Base-by-base conservation (phyloP, 192 early-diverging fungal genomes). In the Backusella luteola region DNA sequence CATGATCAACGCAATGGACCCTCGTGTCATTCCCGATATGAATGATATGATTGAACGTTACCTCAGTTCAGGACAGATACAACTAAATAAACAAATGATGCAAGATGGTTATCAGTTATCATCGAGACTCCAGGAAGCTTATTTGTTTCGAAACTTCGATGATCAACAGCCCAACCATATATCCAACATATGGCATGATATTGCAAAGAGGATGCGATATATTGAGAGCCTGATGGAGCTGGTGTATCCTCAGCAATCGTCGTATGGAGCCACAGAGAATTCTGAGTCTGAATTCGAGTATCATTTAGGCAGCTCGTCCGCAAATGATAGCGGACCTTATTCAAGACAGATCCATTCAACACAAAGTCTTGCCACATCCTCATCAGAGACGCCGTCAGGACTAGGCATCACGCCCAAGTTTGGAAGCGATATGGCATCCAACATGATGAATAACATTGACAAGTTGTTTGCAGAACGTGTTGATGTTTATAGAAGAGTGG, bases 381-480 rank as follows among this genome's bases (percentile, higher is more conserved):
- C 89, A 81, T 83, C 86, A 26, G 56, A 63, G 29, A 63, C 56
- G 9, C 56, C 56, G 7, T 63, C 80, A 83, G 87, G 76, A 72
- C 84, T 80, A 11, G 78, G 79, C 14, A 75, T 56, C 32, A 68
- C 67, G 21, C 35, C 59, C 34, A 67, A 71, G 7, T 74, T 70
- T 63, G 79, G 84, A 59, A 79, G 81, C 12, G 84, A 82, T 26
- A 46, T 89, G 70, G 41, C 74, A 68, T 34, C 39, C 7, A 78
- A 74, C n/a, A 69, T 78, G 77, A 67, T 92, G 73, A 88, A 77
- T 39, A 86, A 90, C 67, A 93, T 94, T 76, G 90, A 90, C 73
- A 88, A 87, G 36, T 83, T 94, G 21, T 94, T 94, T 77, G 83
- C 88, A 17, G 93, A 93, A 26, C 83, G 87, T 3, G 83, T 91